Evolutionary conservation across 1,284 basidiomycete species (phyloP).

Genomic region (Fomitopsis palustris): DNA sequence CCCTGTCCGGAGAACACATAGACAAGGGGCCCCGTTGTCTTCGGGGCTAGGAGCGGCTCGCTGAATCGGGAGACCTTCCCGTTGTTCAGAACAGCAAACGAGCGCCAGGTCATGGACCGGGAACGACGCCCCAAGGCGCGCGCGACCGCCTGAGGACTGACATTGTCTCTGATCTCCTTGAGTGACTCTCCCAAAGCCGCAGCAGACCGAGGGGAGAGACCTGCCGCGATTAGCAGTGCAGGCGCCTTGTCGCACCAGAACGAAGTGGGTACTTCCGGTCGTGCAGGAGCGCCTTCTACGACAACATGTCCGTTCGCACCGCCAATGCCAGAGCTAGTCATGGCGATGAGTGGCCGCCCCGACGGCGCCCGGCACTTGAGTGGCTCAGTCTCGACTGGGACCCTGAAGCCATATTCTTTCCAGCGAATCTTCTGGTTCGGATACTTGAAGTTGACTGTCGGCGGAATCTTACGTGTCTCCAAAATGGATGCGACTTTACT

Average conservation of each 20-base stretch:
- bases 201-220: slow-evolving; percentile 31
- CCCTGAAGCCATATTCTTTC: slow-evolving; percentile 28
- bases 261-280: background rate
- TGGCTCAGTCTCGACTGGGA: slow-evolving; percentile 19
- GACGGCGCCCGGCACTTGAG: slow-evolving; percentile 32
- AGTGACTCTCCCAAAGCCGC: slow-evolving; percentile 8
- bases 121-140: slow-evolving; percentile 21
- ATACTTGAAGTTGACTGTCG: slow-evolving; percentile 34
- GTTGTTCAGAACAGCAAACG: slow-evolving; percentile 14
- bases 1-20: slow-evolving; percentile 18
- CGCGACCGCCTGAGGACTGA: slow-evolving; percentile 6
- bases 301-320: slow-evolving; percentile 40
- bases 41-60: slow-evolving; percentile 25
- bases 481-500: slow-evolving; percentile 41
- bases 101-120: slow-evolving; percentile 34
- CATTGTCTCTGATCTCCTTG: slow-evolving; percentile 27
- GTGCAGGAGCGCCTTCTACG: slow-evolving; percentile 31
- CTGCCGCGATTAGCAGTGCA: slow-evolving; percentile 31
- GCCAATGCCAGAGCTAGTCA: slow-evolving; percentile 42
- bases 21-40: slow-evolving; percentile 28
- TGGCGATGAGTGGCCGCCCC: slow-evolving; percentile 28
- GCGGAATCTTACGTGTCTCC: slow-evolving; percentile 32
- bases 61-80: slow-evolving; percentile 14
- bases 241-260: slow-evolving; percentile 11
- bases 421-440: slow-evolving; percentile 39